A percentile compares a stretch with the other conserved stretches of the same genome.
These are phyloP conservation scores for Leptographium lundbergii DNA, from an alignment of 2,329 filamentous ascomycete species.

Conservation along the genomic window DNA sequence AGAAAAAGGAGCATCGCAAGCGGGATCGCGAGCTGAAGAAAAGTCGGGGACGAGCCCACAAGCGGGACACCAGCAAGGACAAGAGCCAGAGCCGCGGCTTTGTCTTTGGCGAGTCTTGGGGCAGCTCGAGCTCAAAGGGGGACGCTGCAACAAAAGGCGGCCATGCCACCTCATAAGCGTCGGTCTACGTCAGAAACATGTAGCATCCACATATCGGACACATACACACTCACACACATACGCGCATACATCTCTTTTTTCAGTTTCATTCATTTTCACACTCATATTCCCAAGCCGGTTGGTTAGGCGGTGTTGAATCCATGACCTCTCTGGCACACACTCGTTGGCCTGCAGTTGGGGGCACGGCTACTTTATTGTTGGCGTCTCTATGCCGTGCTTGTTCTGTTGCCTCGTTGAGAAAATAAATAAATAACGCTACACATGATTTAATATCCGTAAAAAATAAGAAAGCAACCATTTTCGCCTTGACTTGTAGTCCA, in stretches of 20 bases:
- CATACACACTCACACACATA: background rate
- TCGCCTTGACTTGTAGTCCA: background rate
- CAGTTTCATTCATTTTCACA: background rate
- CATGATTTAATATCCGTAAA: background rate
- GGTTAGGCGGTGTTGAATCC: no score
- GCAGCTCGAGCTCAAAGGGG: slow-evolving; percentile 2
- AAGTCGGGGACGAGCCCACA: slow-evolving; percentile 1
- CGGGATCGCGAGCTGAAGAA: background rate
- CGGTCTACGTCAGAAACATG: background rate
- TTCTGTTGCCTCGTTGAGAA: background rate
- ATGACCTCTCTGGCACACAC: background rate
- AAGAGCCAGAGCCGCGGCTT: slow-evolving; percentile 7
- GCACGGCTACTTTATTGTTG: background rate
- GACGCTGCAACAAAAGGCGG: background rate
- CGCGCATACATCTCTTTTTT: background rate
- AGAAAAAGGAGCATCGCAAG: background rate
- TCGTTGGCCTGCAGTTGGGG: background rate
- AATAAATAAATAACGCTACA: background rate
- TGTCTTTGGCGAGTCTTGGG: slow-evolving; percentile 10
- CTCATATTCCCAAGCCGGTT: background rate
- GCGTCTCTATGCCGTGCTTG: background rate
- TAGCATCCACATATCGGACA: no score
- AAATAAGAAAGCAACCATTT: background rate
- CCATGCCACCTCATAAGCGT: background rate
- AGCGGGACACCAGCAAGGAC: background rate